Evolutionary conservation across 768 basidiomycete genomes (phyloP).

Genomic region (Termitomyces sp.): DNA sequence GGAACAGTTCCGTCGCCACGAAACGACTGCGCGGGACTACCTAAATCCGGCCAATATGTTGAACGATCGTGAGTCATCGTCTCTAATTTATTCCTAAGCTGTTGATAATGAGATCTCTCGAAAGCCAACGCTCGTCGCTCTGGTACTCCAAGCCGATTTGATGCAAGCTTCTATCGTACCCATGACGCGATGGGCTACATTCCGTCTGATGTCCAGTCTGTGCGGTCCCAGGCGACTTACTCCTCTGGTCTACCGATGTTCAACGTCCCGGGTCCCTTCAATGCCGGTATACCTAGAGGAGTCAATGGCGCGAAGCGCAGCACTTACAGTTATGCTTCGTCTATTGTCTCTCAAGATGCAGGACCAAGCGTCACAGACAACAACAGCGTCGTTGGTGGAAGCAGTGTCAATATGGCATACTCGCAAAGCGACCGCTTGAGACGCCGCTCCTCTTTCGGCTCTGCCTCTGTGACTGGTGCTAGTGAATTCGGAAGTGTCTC

Average conservation of each 20-base stretch:
- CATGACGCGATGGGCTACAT: conserved; percentile 94
- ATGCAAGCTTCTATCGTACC: conserved; percentile 91
- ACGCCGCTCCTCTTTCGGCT: conserved; percentile 68
- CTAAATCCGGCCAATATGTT: conserved; percentile 34
- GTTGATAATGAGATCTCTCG: conserved; percentile 5
- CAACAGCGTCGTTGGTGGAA: conserved; percentile 59
- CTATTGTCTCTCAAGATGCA: conserved; percentile 90
- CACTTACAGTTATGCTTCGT: conserved; percentile 82
- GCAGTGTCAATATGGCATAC: conserved; percentile 65
- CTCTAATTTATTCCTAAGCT: conserved; percentile 1
- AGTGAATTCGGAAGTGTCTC: conserved; percentile 80
- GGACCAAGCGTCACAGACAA: conserved; percentile 59
- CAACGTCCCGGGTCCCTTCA: conserved; percentile 64
- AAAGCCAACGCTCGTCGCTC: conserved; percentile 58
- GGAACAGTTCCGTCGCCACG: conserved; percentile 92
- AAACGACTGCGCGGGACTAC: conserved; percentile 86
- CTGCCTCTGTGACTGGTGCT: conserved; percentile 65
- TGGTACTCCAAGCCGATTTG: conserved; percentile 92
- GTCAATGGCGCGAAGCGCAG: conserved; percentile 66
- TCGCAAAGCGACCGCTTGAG: conserved; percentile 89
- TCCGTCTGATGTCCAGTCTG: conserved; percentile 91
- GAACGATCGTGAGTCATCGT: conserved; percentile 45
- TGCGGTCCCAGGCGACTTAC: conserved; percentile 95
- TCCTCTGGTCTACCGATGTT: conserved; percentile 91
- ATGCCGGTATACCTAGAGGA: conserved; percentile 59